Base-by-base conservation (phyloP, 331 rosid genomes). In the Quercus lobata region DNA sequence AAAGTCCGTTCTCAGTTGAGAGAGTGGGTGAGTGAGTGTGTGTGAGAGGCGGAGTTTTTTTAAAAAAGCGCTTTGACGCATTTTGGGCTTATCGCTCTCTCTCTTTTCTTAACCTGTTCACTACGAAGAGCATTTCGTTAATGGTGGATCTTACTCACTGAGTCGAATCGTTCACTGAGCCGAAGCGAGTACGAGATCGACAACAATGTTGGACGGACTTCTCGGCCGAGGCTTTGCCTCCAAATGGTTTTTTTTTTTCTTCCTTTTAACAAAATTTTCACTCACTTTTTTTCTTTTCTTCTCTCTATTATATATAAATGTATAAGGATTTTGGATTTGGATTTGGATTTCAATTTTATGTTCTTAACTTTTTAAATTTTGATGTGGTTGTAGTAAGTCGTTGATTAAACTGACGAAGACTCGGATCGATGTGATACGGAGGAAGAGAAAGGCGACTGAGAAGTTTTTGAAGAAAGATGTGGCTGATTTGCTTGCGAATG, bases 371-470 rank as follows among this genome's bases (percentile, higher is more conserved):
- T 78, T 19, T 69, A 44, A 17, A 55, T 72, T 76, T 60, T 41
- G 7, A 10, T 65, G 25, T 32, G 71, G 71, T 83, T 65, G 79
- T 76, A 93, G 98, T 78, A 93, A 96, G 84, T 86, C 94, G 82
- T 73, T 85, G 90, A 88, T 96, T 75, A 91, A 96, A 81, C 72
- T 76, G 88, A 93, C 92, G 76, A 96, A 92, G 85, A 86, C 85
- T 79, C 96, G 98, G 91, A 96, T 96, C 91, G 97, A 96, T 84
- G 92, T 87, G 88, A 81, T 96, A 72, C 90, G 92, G 89, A 89
- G 97, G 86, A 96, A 88, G 95, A 88, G 93, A 85, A 93, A 88
- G 81, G 99, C 98, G 44, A 88, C 96, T 70, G 93, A 93, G 92
- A 96, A 92, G 91, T 91, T 93, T 84, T 79, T 96, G 56, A 91